Conservation (phyloP, 768 basidiomycete species). For the Chlorophyllum brunneum region DNA sequence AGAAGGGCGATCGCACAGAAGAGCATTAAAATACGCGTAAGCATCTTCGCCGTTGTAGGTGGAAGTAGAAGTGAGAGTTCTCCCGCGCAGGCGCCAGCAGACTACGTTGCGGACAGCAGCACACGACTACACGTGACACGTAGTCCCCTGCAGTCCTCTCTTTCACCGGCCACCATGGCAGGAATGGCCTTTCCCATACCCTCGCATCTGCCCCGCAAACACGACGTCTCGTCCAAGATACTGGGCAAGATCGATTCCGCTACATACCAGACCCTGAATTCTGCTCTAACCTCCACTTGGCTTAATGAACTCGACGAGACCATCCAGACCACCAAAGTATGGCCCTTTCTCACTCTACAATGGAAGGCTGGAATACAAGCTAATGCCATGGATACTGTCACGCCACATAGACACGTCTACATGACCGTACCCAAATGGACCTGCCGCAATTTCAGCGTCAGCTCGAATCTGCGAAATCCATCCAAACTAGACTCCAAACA, state of each 20-base stretch:
- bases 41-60: slow-evolving; percentile 28
- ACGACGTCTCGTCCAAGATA: slow-evolving; percentile 69
- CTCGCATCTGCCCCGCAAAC: slow-evolving; percentile 66
- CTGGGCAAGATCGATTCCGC: slow-evolving; percentile 67
- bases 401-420: slow-evolving; percentile 54
- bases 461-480: slow-evolving; percentile 54
- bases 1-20: slow-evolving; percentile 45
- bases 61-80: slow-evolving; percentile 1
- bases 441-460: slow-evolving; percentile 63
- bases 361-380: neutral
- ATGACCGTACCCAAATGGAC: slow-evolving; percentile 67
- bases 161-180: slow-evolving; percentile 12
- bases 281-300: slow-evolving; percentile 65
- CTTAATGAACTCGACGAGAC: slow-evolving; percentile 67
- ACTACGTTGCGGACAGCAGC: neutral
- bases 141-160: neutral
- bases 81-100: neutral
- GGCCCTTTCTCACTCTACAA: slow-evolving; percentile 5
- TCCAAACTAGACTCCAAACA: slow-evolving; percentile 53
- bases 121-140: slow-evolving; percentile 26
- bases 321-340: slow-evolving; percentile 69
- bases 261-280: slow-evolving; percentile 52
- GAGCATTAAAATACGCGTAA: slow-evolving; percentile 42
- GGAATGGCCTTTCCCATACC: slow-evolving; percentile 75
- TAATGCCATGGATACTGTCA: slow-evolving; percentile 14